A percentile compares a stretch with the other conserved stretches of the same genome.
phyloP scores from a whole-genome alignment of 2,329 filamentous ascomycete species.

The Phialophora chinensis region DNA sequence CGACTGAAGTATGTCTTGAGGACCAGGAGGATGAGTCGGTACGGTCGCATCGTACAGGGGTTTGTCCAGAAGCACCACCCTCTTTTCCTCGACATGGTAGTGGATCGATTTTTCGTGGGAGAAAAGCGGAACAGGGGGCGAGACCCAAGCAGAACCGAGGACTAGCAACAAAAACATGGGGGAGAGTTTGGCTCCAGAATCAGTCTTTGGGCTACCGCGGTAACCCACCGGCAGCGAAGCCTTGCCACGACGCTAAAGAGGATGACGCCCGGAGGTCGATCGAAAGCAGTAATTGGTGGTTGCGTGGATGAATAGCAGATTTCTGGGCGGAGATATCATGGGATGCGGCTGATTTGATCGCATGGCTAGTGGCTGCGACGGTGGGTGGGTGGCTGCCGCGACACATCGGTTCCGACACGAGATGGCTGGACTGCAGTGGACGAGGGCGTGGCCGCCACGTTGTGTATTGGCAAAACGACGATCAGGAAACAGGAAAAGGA shows the following conservation, averaged over 20 bases:
- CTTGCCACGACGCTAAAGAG: neutral
- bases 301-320: neutral
- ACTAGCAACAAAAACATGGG: constrained; percentile 1
- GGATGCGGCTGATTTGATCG: neutral
- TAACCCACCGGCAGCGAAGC: constrained; percentile 1
- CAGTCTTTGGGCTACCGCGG: neutral
- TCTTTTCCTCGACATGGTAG: neutral
- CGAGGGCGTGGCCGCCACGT: neutral
- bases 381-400: neutral
- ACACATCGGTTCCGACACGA: neutral
- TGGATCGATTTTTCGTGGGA: neutral
- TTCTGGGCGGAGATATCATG: neutral
- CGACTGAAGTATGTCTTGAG: constrained; percentile 25
- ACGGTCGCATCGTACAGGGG: neutral
- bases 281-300: constrained; percentile 1
- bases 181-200: neutral
- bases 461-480: neutral
- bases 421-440: neutral
- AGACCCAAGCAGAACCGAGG: constrained; percentile 4
- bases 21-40: neutral
- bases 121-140: neutral
- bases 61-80: neutral
- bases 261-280: neutral
- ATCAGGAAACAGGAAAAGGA: neutral
- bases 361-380: neutral